phyloP scores from a whole-genome alignment of 108 stramenopile species.

The Skeletonema potamos region DNA sequence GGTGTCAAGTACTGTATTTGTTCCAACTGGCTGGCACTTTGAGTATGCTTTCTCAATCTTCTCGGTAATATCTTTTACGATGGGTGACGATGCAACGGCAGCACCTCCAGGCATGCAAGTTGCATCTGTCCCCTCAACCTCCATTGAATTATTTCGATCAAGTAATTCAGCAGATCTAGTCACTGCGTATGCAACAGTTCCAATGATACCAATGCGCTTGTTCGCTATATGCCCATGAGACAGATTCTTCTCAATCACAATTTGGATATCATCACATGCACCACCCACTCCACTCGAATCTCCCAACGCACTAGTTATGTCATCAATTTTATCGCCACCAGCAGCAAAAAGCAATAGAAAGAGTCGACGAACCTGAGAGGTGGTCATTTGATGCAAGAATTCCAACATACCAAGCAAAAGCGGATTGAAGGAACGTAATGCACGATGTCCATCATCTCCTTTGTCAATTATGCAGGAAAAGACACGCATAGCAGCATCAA shows the following conservation, averaged over 20 bases:
- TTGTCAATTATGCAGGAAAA: conserved; percentile 39
- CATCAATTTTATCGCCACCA: conserved; percentile 13
- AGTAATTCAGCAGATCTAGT: conserved; percentile 25
- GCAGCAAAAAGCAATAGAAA: conserved; percentile 48
- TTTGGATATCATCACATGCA: conserved; percentile 43
- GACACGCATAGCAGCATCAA: conserved; percentile 51
- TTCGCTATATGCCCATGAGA: conserved; percentile 22
- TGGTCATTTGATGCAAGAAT: conserved; percentile 40
- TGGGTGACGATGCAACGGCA: not conserved
- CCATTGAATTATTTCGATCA: conserved; percentile 11
- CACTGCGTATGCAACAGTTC: conserved; percentile 51
- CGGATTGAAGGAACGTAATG: conserved; percentile 43
- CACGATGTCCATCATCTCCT: conserved; percentile 15
- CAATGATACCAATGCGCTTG: conserved; percentile 51
- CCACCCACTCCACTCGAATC: conserved; percentile 20
- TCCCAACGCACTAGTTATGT: not conserved
- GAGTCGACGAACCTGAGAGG: conserved; percentile 41
- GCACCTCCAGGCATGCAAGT: conserved; percentile 3
- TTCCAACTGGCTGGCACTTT: conserved; percentile 33
- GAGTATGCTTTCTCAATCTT: conserved; percentile 39
- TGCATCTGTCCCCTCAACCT: conserved; percentile 5
- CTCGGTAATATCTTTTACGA: conserved; percentile 37
- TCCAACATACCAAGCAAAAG: conserved; percentile 48
- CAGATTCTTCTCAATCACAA: conserved; percentile 49
- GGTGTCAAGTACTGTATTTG: not conserved